Evolutionary conservation across 2,329 filamentous ascomycete genomes (phyloP), one percentile per base, ranked within the genome.

Genomic region (Huntiella savannae): DNA sequence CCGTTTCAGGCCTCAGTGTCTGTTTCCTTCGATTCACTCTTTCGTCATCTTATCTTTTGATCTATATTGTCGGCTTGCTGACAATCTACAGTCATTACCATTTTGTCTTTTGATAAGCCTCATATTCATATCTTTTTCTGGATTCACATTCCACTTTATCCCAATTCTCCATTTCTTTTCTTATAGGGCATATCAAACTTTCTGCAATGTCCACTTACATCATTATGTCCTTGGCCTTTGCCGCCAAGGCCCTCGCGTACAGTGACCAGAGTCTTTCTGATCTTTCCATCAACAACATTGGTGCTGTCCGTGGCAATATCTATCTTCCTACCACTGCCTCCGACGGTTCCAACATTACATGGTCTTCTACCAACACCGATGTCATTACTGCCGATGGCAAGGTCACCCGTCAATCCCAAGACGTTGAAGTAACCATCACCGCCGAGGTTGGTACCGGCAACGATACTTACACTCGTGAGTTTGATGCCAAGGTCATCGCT

Each of bases 271-370:
- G 53, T 7, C 55, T 56, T n/a, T 45, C 50, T 12, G 50, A 48
- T 15, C 48, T 62, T 5, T 41, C 51, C 1, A 48, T 63, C 1
- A 54, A 52, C 35, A 63, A 64, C 49, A 49, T 63, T 15, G 54
- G 58, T 5, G 57, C 63, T 41, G 56, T 65, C 40, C 56, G 60
- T 13, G 60, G 62, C 17, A 63, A 65, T 47, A 50, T 65, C 15
- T 50, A 57, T 35, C 54, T 65, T 4, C 62, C 63, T 10, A 35
- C 52, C 1, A 49, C 53, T 1, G 40, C 50, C 15, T 53, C 55
- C 1, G 55, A 62, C 17, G 58, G 56, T 0, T 49, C 57, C 3
- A 32, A 54, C 2, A 50, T 65, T n/a, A 56, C 53, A 3, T 65
- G 63, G 63, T 42, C 52, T 5, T 64, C 57, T 47, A 60, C 58